Evolutionary conservation across 2,329 filamentous ascomycete genomes (phyloP).

Genomic region (Exophiala mesophila): DNA sequence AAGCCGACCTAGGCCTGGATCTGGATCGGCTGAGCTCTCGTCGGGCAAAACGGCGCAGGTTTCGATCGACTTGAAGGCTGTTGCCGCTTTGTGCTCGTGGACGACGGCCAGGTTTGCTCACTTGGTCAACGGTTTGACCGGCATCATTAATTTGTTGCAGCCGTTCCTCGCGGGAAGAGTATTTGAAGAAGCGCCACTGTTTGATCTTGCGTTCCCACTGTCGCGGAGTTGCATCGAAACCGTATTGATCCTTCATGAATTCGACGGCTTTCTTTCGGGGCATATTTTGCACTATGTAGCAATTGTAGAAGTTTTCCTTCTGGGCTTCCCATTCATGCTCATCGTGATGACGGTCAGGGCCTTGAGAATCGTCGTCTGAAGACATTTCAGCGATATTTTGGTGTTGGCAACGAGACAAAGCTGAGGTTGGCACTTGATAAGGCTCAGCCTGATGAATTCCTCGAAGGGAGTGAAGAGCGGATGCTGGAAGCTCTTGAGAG

Average conservation of each 20-base stretch:
- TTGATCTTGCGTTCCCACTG: conserved; percentile 28
- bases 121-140: conserved; percentile 22
- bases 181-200: conserved; percentile 25
- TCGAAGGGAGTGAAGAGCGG: too few species aligned
- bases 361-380: conserved; percentile 20
- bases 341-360: conserved; percentile 20
- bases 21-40: conserved; percentile 24
- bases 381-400: conserved; percentile 14
- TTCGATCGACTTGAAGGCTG: conserved; percentile 22
- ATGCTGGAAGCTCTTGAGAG: too few species aligned
- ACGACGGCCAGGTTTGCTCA: conserved; percentile 23
- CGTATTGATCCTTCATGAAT: conserved; percentile 18
- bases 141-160: conserved; percentile 20
- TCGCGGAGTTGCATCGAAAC: conserved; percentile 24
- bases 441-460: conserved; percentile 14
- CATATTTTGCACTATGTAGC: conserved; percentile 25
- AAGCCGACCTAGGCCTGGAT: conserved; percentile 19
- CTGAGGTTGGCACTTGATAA: not conserved
- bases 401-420: not conserved
- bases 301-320: conserved; percentile 22
- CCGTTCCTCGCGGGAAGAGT: conserved; percentile 22
- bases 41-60: conserved; percentile 24
- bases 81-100: conserved; percentile 20
- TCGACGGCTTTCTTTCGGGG: conserved; percentile 23
- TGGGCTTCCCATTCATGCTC: conserved; percentile 26